phyloP scores from a whole-genome alignment of 805 yeast species.

The Ascoidea asiatica region DNA sequence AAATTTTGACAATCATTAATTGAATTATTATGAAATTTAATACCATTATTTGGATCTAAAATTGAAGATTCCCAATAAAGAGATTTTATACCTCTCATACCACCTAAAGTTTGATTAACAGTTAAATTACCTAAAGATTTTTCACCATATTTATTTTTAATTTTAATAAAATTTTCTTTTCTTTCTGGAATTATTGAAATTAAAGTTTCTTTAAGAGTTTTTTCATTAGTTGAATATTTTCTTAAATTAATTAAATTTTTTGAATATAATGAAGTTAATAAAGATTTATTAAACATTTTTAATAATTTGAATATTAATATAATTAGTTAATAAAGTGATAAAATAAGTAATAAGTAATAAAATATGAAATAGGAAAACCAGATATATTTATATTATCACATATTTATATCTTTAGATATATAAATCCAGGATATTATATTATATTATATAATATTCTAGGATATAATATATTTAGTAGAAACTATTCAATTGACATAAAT shows the following conservation, averaged over 20 bases:
- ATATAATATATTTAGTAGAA: too few relatives aligned
- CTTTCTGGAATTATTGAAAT: slow-evolving; percentile 29
- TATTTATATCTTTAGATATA: too few relatives aligned
- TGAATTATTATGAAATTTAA: slow-evolving; percentile 66
- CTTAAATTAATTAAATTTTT: background rate
- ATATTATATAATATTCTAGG: too few relatives aligned
- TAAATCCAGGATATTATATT: too few relatives aligned
- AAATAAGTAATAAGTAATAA: too few relatives aligned
- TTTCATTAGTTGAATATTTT: background rate
- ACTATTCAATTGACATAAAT: too few relatives aligned
- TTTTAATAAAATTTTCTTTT: slow-evolving; percentile 23
- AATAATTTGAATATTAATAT: too few relatives aligned
- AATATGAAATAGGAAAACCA: too few relatives aligned
- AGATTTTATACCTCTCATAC: slow-evolving; percentile 69
- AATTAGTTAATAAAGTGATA: background rate
- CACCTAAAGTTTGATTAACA: slow-evolving; percentile 40
- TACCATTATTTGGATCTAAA: slow-evolving; percentile 65
- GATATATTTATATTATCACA: too few relatives aligned
- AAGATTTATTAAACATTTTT: background rate
- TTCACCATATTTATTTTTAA: slow-evolving; percentile 23
- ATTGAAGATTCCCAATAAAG: slow-evolving; percentile 74
- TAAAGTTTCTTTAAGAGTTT: slow-evolving; percentile 19
- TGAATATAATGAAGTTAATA: background rate
- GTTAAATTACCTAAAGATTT: slow-evolving; percentile 31
- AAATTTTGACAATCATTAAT: slow-evolving; percentile 56